phyloP scores from a whole-genome alignment of 176 grass and related monocot genomes.

The Canna indica region DNA sequence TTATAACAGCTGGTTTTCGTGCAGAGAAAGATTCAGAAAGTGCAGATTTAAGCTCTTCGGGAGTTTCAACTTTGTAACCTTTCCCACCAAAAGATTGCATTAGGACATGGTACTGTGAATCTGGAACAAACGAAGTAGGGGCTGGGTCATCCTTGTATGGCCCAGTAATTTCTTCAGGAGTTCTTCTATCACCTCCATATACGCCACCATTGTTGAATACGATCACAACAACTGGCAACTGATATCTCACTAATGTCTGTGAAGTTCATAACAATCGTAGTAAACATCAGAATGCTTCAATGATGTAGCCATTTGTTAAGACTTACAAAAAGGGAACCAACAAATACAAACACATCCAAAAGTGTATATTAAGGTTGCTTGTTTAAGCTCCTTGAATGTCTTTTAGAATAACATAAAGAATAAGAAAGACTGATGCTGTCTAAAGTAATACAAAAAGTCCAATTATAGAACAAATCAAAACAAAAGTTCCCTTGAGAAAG shows the following conservation, averaged over 20 bases:
- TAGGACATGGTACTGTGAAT: conserved; percentile 67
- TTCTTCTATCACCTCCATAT: conserved; percentile 85
- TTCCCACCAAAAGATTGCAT: conserved; percentile 88
- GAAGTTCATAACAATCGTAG: background rate
- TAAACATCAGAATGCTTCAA: no score
- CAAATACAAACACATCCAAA: no score
- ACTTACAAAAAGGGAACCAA: background rate
- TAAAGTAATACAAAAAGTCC: no score
- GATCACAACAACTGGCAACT: conserved; percentile 63
- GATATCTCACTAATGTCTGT: conserved; percentile 85
- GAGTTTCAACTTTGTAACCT: conserved; percentile 50
- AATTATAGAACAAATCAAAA: no score
- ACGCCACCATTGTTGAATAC: conserved; percentile 95
- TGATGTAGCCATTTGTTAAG: no score
- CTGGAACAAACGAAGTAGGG: conserved; percentile 81
- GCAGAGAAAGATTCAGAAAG: conserved; percentile 58
- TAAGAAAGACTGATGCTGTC: no score
- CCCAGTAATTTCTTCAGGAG: conserved; percentile 63
- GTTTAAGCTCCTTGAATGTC: no score
- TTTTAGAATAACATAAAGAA: no score
- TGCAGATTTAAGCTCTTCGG: conserved; percentile 62
- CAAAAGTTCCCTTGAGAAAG: no score
- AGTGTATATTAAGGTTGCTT: no score
- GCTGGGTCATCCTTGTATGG: conserved; percentile 86
- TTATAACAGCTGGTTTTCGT: conserved; percentile 67